A percentile compares a stretch with the other conserved stretches of the same genome.
Evolutionary conservation across 208 protist species (phyloP).

Genomic region (Leishmania mexicana): DNA sequence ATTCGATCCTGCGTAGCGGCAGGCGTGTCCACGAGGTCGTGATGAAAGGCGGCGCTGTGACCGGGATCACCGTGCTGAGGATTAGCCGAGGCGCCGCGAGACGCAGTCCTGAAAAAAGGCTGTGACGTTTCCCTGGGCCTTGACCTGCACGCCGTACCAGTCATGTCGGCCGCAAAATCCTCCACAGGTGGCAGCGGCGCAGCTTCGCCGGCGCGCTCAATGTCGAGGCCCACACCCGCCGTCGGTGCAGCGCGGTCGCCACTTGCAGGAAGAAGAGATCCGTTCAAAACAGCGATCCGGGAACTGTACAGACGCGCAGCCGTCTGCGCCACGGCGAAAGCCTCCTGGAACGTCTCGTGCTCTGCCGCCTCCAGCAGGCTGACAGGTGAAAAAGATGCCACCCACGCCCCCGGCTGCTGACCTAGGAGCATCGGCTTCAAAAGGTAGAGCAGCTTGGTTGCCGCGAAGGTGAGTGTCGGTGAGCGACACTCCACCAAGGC

Average conservation of each 20-base stretch:
- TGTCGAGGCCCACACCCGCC: background rate
- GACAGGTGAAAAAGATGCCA: slow-evolving; percentile 66
- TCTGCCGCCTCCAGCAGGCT: slow-evolving; percentile 30
- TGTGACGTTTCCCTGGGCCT: background rate
- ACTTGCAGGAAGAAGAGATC: background rate
- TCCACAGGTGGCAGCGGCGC: background rate
- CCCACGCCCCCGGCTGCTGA: slow-evolving; percentile 66
- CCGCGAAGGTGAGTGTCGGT: slow-evolving; percentile 48
- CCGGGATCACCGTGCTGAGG: background rate
- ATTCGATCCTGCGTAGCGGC: background rate
- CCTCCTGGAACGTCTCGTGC: slow-evolving; percentile 75
- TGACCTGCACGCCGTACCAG: background rate
- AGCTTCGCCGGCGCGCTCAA: background rate
- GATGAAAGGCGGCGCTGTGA: background rate
- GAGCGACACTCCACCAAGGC: slow-evolving; percentile 64
- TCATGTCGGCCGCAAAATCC: no score
- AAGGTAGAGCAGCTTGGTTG: slow-evolving; percentile 67
- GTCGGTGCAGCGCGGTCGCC: no score
- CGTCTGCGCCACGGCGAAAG: slow-evolving; percentile 70
- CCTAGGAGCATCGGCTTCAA: slow-evolving; percentile 74
- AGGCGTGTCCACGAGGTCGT: slow-evolving; percentile 10
- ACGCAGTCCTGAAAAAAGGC: background rate
- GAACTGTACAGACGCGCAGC: slow-evolving; percentile 51
- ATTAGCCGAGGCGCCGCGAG: background rate
- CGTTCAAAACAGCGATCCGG: slow-evolving; percentile 38